Evolutionary conservation across 768 basidiomycete genomes (phyloP).

Genomic region (Neoboletus subvelutipes): DNA sequence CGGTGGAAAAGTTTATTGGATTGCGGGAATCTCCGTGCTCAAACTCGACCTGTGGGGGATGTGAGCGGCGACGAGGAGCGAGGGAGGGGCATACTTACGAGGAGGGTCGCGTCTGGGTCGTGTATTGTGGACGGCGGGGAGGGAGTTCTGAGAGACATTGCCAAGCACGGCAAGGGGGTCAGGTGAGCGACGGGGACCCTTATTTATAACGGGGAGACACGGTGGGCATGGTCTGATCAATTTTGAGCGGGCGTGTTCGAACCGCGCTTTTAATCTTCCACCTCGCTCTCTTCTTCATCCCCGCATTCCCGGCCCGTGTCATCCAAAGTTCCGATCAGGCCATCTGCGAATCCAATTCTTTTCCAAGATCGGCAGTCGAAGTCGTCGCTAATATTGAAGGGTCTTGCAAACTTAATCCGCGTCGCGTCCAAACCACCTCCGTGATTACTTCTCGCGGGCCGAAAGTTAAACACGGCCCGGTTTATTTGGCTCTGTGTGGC

Average conservation of each 20-base stretch:
- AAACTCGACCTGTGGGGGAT: conserved; percentile 38
- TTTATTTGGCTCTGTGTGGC: conserved; percentile 21
- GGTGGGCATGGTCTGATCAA: conserved; percentile 15
- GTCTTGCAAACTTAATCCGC: neutral
- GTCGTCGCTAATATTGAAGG: conserved; percentile 7
- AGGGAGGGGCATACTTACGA: conserved; percentile 11
- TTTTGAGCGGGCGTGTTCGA: conserved; percentile 3
- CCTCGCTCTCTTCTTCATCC: conserved; percentile 2
- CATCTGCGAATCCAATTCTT: conserved; percentile 14
- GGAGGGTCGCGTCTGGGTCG: conserved; percentile 9
- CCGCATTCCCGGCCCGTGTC: neutral
- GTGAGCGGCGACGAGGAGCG: conserved; percentile 1
- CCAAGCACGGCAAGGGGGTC: neutral
- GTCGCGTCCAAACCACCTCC: neutral
- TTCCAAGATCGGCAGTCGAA: conserved; percentile 11
- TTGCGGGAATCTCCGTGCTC: conserved; percentile 38
- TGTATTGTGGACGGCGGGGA: conserved; percentile 20
- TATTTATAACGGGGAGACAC: conserved; percentile 15
- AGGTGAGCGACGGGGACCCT: neutral
- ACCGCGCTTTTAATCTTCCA: neutral
- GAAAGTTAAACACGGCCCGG: neutral
- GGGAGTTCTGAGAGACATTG: conserved; percentile 9
- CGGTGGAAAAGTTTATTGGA: conserved; percentile 38
- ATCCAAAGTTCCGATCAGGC: neutral
- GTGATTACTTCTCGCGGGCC: neutral